Base-by-base conservation (phyloP, 257 asterid species). In the Osmanthus fragrans region DNA sequence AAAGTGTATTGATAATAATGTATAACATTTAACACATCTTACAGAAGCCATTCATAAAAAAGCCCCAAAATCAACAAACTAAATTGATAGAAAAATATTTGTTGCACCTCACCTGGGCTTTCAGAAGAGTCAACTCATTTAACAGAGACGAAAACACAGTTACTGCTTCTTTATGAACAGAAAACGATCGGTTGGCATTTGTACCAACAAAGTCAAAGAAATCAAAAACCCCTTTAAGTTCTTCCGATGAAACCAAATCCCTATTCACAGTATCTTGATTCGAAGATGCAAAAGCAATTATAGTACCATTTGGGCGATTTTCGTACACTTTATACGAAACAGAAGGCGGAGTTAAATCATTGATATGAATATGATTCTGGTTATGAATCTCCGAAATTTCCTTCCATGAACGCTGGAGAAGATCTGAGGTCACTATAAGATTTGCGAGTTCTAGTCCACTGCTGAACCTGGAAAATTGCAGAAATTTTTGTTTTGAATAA, bases 181-280 rank as follows among this genome's bases (percentile, higher is more conserved):
- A 80, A 76, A 76, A 80, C 18, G 74, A 74, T 18, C 74, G 86
- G 84, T 76, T 76, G 81, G 16, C 79, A 56, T 83, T 83, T 54
- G 83, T 73, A 30, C 76, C 10, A 63, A 83, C 34, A 27, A 83
- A 83, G 1, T 40, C 74, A 74, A 82, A 82, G 2, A 73, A 39
- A 36, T 30, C 6, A 10, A n/a, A 56, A 54, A 64, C 45, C 56
- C 74, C 77, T 45, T 34, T 30, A 13, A 37, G 67, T 12, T 32
- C 77, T 34, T 67, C 76, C 36, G 79, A 80, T 65, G 84, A 73
- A 67, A 74, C 69, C 54, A 70, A 63, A 47, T 76, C 72, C 42
- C 71, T 23, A 15, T 67, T 30, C 33, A 45, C 42, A 37, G 30
- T 10, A 47, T 18, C 27, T 8, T 32, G 36, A 2, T 79, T 81